These are phyloP conservation scores for Neonectria neomacrospora DNA, from an alignment of 2,329 filamentous ascomycete genomes.

Conservation along the genomic window DNA sequence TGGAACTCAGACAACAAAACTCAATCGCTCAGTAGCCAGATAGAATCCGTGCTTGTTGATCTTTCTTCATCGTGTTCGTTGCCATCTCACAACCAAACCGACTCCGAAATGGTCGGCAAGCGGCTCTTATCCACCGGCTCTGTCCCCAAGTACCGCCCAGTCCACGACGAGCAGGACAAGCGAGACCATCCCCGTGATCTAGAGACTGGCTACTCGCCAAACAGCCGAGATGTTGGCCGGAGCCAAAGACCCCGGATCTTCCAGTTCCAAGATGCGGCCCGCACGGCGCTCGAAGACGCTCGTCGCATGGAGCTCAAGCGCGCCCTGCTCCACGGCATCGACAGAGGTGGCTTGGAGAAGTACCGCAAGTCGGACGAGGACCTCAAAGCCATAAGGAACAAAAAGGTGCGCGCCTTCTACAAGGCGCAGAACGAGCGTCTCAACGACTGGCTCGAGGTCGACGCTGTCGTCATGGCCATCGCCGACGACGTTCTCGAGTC, in stretches of 20 bases:
- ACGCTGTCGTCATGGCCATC: conserved; percentile 49
- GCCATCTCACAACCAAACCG: background rate
- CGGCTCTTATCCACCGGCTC: background rate
- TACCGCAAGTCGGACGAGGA: conserved; percentile 47
- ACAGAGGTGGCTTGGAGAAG: conserved; percentile 43
- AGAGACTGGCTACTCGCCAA: background rate
- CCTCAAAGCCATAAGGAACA: conserved; percentile 44
- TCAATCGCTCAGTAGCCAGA: background rate
- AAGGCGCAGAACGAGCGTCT: conserved; percentile 46
- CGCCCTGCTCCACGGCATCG: conserved; percentile 42
- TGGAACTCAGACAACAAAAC: background rate
- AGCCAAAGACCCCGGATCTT: background rate
- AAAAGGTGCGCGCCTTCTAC: conserved; percentile 45
- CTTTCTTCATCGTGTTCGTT: background rate
- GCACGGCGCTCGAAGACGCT: background rate
- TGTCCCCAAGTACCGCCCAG: background rate
- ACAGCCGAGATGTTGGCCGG: background rate
- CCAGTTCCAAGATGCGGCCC: background rate
- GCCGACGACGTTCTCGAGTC: conserved; percentile 49
- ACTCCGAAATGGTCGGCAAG: background rate
- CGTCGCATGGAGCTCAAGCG: background rate
- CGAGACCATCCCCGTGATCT: background rate
- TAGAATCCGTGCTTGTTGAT: background rate
- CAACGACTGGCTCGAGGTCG: conserved; percentile 51
- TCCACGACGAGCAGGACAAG: background rate